Conservation (phyloP, 139 green algal genomes). For the Coccomyxa sp. region DNA sequence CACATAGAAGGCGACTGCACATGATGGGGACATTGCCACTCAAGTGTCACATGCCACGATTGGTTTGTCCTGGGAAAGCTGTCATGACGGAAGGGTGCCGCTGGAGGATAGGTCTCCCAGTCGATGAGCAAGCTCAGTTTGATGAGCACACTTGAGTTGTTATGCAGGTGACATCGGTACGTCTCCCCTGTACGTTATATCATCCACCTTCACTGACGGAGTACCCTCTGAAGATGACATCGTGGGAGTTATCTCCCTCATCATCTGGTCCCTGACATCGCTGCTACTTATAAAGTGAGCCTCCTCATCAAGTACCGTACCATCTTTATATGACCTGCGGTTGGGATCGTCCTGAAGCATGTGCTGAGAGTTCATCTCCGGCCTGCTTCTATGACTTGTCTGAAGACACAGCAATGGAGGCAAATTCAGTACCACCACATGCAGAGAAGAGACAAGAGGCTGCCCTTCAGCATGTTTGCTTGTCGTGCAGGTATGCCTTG, state of each 20-base stretch:
- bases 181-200: slow-evolving; percentile 57
- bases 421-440: not conserved
- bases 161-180: slow-evolving; percentile 27
- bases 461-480: not conserved
- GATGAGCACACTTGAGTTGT: not conserved
- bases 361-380: not conserved
- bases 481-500: slow-evolving; percentile 45
- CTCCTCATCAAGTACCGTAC: not conserved
- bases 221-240: slow-evolving; percentile 27
- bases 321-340: not conserved
- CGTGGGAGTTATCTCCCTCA: slow-evolving; percentile 45
- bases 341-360: not conserved
- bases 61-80: not conserved
- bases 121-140: not conserved
- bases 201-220: slow-evolving; percentile 28
- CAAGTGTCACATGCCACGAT: not conserved
- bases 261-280: slow-evolving; percentile 67
- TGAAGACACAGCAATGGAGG: not conserved
- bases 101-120: not conserved
- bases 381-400: not conserved
- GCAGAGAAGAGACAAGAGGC: not conserved
- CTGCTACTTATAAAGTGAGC: slow-evolving; percentile 19
- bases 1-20: not conserved
- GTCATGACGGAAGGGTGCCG: not conserved
- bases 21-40: not conserved